A percentile compares a stretch with the other conserved stretches of the same genome.
These are phyloP conservation scores for Colletotrichum sp. DNA, from an alignment of 2,329 filamentous ascomycete genomes.

Conservation along the genomic window DNA sequence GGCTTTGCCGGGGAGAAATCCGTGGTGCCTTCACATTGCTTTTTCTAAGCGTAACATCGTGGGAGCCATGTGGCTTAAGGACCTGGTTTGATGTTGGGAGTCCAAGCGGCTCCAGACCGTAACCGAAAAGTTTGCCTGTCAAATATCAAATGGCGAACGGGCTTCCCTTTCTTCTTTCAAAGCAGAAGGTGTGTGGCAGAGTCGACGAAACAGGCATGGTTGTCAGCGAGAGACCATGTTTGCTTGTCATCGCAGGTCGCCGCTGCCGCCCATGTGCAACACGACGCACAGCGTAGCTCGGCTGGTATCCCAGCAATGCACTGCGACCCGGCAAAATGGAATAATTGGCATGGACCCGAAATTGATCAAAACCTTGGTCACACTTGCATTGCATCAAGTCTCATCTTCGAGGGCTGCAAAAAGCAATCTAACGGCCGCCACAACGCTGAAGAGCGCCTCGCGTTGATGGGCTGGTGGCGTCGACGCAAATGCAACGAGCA, in stretches of 20 bases:
- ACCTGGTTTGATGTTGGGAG: background rate
- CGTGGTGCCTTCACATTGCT: background rate
- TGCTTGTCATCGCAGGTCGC: background rate
- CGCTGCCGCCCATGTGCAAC: background rate
- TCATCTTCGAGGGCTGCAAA: background rate
- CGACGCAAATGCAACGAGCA: background rate
- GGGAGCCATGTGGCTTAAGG: background rate
- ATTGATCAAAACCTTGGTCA: background rate
- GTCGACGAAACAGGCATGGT: background rate
- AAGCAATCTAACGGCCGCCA: background rate
- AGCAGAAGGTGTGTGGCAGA: background rate
- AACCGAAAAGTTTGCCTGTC: constrained; percentile 1
- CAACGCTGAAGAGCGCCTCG: background rate
- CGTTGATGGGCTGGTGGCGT: background rate
- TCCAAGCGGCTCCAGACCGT: background rate
- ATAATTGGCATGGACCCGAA: background rate
- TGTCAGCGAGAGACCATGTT: background rate
- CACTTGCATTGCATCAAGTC: background rate
- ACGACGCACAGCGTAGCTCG: background rate
- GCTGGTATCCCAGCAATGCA: background rate
- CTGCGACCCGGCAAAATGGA: background rate
- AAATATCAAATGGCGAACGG: background rate
- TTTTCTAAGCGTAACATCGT: background rate
- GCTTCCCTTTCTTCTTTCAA: background rate
- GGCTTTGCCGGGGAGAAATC: background rate